Base-by-base conservation (phyloP, 2,329 filamentous ascomycete species). In the Annulohypoxylon truncatum region DNA sequence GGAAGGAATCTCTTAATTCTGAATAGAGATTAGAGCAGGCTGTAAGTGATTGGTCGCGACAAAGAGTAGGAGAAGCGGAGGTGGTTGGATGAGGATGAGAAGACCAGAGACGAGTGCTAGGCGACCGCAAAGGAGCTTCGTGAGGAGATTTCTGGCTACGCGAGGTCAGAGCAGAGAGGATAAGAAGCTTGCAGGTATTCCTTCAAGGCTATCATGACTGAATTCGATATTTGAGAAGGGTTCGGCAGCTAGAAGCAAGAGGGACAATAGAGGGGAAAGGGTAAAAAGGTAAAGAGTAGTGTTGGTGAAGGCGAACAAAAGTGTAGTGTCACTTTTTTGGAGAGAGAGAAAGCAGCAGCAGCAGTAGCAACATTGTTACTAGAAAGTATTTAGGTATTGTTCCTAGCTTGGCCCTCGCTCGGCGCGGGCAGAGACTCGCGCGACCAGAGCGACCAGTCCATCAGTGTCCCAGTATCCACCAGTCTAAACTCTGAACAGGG, bases 1-100 rank as follows among this genome's bases (percentile, higher is more conserved):
- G 62, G 52, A 54, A 64, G 6, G n/a, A 48, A 40, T 54, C 33
- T 59, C 46, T 53, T 58, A 28, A 24, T 28, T 53, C 31, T 40
- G 56, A 64, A 44, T n/a, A 48, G 52, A 54, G 31, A 58, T 15
- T 44, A 55, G 35, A 54, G 56, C n/a, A 55, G 48, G 40, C 42
- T 57, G 26, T 50, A 55, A 40, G 60, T 68, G 66, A 87, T 87
- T 83, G 82, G 82, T 78, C 73, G 76, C 76, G 73, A 75, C 75
- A 73, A 76, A 74, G 69, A 67, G 72, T 68, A 70, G 72, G 70
- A 71, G 73, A 78, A 72, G 73, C 70, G 71, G 72, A 75, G 73
- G 76, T 75, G 67, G 68, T 71, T 72, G 68, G 66, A 69, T 72
- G 70, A 73, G 72, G 73, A 69, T 69, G 72, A 74, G 73, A 71